phyloP scores from a whole-genome alignment of 2,329 filamentous ascomycete species.

The Boeremia lycopersici region DNA sequence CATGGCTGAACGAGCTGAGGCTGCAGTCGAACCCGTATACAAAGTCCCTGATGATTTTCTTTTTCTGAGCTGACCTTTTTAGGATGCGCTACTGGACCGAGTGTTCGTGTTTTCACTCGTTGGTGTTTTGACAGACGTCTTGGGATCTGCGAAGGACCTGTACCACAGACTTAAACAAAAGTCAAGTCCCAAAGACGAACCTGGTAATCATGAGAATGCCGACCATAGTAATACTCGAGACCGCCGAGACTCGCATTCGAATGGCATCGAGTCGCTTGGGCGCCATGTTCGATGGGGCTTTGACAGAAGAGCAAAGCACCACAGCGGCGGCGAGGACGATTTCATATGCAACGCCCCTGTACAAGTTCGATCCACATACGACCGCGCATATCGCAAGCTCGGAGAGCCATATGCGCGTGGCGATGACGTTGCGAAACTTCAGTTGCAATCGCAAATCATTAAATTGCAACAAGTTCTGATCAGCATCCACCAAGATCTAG shows the following conservation, averaged over 20 bases:
- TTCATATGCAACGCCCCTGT: slow-evolving; percentile 31
- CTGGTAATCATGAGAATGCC: slow-evolving; percentile 7
- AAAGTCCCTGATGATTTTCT: not conserved
- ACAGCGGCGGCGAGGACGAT: slow-evolving; percentile 38
- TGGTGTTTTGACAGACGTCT: slow-evolving; percentile 35
- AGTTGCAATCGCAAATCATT: slow-evolving; percentile 43
- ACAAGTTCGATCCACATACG: slow-evolving; percentile 36
- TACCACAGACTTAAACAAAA: slow-evolving; percentile 40
- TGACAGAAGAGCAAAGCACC: slow-evolving; percentile 20
- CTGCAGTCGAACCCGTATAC: slow-evolving; percentile 2
- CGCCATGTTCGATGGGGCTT: slow-evolving; percentile 19
- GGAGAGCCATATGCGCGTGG: slow-evolving; percentile 41
- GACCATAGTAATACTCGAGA: slow-evolving; percentile 4
- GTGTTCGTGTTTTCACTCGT: slow-evolving; percentile 41
- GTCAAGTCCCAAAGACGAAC: slow-evolving; percentile 23
- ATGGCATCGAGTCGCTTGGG: slow-evolving; percentile 17
- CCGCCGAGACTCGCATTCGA: slow-evolving; percentile 26
- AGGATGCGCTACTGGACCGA: slow-evolving; percentile 31
- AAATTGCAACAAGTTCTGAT: slow-evolving; percentile 38
- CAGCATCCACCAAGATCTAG: slow-evolving; percentile 36
- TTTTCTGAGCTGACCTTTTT: not conserved
- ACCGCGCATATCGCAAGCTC: slow-evolving; percentile 36
- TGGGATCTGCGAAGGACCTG: slow-evolving; percentile 39
- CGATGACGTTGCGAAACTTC: slow-evolving; percentile 38
- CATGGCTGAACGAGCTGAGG: slow-evolving; percentile 1